phyloP scores from a whole-genome alignment of 192 early-diverging fungal genomes.

The Funneliformis mosseae region DNA sequence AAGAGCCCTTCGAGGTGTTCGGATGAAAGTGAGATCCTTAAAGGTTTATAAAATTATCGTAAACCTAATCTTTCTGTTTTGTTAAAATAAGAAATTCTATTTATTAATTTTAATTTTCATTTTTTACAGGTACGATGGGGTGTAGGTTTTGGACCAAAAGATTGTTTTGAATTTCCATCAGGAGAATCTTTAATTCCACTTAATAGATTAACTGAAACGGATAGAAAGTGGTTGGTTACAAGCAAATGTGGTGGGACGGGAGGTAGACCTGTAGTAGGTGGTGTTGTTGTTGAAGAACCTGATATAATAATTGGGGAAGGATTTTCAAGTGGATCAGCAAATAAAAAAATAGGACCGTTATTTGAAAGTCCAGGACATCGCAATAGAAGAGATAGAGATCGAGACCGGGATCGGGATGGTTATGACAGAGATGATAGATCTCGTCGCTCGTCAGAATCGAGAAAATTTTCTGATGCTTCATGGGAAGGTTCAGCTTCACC shows the following conservation, averaged over 20 bases:
- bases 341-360: conserved; percentile 19
- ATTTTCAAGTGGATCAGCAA: conserved; percentile 27
- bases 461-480: conserved; percentile 24
- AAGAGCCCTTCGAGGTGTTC: conserved; percentile 5
- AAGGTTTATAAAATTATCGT: conserved; percentile 28
- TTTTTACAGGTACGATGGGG: conserved; percentile 50
- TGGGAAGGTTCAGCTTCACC: conserved; percentile 7
- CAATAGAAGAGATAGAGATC: not conserved
- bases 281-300: conserved; percentile 43
- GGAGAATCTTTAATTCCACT: conserved; percentile 47
- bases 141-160: conserved; percentile 48
- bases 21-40: conserved; percentile 9
- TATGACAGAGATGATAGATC: not conserved
- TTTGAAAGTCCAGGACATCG: conserved; percentile 3
- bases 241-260: conserved; percentile 46
- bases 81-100: not conserved
- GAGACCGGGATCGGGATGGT: not conserved
- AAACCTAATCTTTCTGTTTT: not conserved
- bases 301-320: conserved; percentile 42
- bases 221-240: conserved; percentile 41
- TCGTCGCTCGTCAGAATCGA: not conserved
- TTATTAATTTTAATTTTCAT: not conserved
- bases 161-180: conserved; percentile 45
- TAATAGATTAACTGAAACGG: conserved; percentile 45
- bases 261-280: conserved; percentile 39